These are phyloP conservation scores for Plasmodium gaboni DNA, from an alignment of 169 alveolate species.

Conservation along the genomic window DNA sequence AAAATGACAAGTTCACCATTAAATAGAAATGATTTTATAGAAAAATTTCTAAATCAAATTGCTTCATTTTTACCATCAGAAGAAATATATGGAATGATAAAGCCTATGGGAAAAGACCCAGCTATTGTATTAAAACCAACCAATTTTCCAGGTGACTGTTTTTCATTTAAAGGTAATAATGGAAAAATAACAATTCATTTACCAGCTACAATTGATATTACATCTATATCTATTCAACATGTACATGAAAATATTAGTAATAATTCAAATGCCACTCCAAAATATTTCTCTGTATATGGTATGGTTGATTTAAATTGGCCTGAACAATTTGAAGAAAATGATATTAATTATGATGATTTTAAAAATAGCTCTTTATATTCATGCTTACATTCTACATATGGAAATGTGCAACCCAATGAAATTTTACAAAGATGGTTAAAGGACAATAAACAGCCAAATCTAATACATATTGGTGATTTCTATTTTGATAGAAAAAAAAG, in stretches of 20 bases:
- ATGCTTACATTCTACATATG: conserved; percentile 56
- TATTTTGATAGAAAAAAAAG: conserved; percentile 71
- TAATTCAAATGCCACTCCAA: conserved; percentile 67
- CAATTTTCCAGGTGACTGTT: conserved; percentile 75
- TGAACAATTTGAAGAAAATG: conserved; percentile 47
- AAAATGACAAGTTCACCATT: conserved; percentile 76
- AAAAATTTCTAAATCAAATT: conserved; percentile 58
- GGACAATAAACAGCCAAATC: conserved; percentile 26
- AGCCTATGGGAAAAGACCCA: conserved; percentile 77
- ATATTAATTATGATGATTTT: conserved; percentile 62
- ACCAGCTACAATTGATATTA: conserved; percentile 69
- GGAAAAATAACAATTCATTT: conserved; percentile 72
- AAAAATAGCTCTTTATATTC: conserved; percentile 71
- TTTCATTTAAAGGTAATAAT: conserved; percentile 64
- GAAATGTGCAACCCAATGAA: conserved; percentile 22
- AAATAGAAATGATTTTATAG: conserved; percentile 67
- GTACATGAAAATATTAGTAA: conserved; percentile 75
- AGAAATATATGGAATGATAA: conserved; percentile 76
- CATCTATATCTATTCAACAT: conserved; percentile 70
- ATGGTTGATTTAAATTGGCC: conserved; percentile 74
- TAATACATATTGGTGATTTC: conserved; percentile 68
- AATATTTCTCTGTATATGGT: conserved; percentile 74
- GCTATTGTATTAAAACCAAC: conserved; percentile 64
- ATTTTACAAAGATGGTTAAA: conserved; percentile 64
- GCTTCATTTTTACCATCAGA: conserved; percentile 71